These are phyloP conservation scores for Heliosperma pusillum DNA, from an alignment of 148 eudicot genomes.

Conservation along the genomic window DNA sequence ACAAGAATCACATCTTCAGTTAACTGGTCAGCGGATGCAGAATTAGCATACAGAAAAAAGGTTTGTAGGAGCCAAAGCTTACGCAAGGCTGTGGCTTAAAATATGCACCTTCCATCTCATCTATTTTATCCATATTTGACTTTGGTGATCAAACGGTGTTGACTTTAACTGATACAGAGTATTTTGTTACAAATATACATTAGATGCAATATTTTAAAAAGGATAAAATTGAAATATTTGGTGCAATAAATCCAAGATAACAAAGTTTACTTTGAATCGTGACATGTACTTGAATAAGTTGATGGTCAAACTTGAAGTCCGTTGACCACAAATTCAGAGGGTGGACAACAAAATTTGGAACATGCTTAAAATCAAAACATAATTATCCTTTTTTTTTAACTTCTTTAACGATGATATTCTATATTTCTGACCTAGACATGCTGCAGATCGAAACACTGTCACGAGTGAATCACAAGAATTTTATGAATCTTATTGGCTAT, in stretches of 20 bases:
- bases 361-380: no score
- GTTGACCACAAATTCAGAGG: background rate
- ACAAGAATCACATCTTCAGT: conserved; percentile 41
- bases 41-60: conserved; percentile 66
- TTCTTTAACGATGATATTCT: background rate
- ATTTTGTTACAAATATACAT: no score
- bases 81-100: background rate
- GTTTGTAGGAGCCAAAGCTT: conserved; percentile 30
- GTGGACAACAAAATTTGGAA: background rate
- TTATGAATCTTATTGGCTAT: conserved; percentile 84
- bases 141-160: background rate
- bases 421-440: conserved; percentile 5
- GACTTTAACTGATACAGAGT: background rate
- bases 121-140: background rate
- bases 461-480: conserved; percentile 93
- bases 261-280: background rate
- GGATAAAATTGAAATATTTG: background rate
- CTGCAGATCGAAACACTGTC: conserved; percentile 73
- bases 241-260: no score
- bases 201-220: no score
- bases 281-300: background rate
- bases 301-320: background rate
- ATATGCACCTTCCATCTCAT: background rate
- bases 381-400: background rate
- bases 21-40: conserved; percentile 69